Conservation (phyloP, 176 grass and related monocot species). For the Lolium multiflorum region DNA sequence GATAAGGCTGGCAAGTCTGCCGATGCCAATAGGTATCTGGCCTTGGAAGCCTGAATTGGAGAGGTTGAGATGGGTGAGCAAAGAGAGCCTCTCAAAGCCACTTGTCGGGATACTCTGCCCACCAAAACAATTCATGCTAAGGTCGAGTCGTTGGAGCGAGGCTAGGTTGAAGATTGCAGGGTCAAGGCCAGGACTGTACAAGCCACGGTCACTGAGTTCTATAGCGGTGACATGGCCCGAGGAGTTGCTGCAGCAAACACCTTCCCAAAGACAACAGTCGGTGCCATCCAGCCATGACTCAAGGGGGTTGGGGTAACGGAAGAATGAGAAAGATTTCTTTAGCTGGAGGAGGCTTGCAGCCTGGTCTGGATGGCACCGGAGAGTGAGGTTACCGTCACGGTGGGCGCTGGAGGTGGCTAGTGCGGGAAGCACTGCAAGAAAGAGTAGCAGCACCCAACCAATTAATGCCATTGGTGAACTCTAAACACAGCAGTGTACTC, state of each 20-base stretch:
- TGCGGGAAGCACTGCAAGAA: not conserved
- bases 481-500: not conserved
- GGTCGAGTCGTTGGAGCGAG: not conserved
- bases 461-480: not conserved
- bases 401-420: not conserved
- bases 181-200: not conserved
- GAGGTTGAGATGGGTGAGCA: conserved; percentile 9
- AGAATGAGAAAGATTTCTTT: conserved; percentile 10
- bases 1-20: not conserved
- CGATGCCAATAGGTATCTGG: not conserved
- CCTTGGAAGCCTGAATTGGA: not conserved
- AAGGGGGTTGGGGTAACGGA: not conserved
- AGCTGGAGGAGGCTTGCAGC: not conserved
- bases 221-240: not conserved
- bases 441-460: not conserved
- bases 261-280: not conserved
- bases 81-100: not conserved
- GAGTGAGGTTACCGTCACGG: not conserved
- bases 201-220: not conserved
- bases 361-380: not conserved
- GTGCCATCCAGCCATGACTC: conserved; percentile 2
- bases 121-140: not conserved
- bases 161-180: not conserved
- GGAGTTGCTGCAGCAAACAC: not conserved
- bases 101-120: too few species aligned